Evolutionary conservation across 2,329 filamentous ascomycete genomes (phyloP).

Genomic region (Hypoxylon sp.): DNA sequence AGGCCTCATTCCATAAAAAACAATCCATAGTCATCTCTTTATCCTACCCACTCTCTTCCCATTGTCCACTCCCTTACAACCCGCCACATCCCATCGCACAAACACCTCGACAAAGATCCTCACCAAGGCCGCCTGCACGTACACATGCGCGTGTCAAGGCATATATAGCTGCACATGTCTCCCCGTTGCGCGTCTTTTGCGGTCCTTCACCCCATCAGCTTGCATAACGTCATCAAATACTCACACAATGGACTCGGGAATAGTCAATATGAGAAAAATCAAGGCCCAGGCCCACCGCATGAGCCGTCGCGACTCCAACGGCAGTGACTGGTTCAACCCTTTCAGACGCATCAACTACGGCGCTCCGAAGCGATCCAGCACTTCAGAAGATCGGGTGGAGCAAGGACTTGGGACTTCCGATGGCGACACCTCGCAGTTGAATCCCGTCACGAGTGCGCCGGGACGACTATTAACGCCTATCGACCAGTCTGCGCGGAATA

Average conservation of each 20-base stretch:
- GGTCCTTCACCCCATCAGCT: neutral
- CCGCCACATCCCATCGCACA: slow-evolving; percentile 17
- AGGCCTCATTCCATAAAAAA: slow-evolving; percentile 14
- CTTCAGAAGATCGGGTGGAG: slow-evolving; percentile 29
- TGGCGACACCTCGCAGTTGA: slow-evolving; percentile 3
- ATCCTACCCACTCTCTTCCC: neutral
- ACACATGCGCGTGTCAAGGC: too few species aligned
- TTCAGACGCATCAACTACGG: slow-evolving; percentile 30
- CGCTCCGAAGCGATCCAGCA: slow-evolving; percentile 29
- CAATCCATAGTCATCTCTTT: neutral
- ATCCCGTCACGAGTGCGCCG: slow-evolving; percentile 24
- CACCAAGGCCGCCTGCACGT: too few species aligned
- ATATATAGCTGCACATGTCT: too few species aligned
- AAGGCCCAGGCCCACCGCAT: slow-evolving; percentile 31
- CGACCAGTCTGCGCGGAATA: slow-evolving; percentile 25
- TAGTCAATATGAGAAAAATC: slow-evolving; percentile 31
- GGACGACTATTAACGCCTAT: slow-evolving; percentile 27
- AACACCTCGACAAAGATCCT: slow-evolving; percentile 13
- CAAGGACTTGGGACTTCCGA: slow-evolving; percentile 11
- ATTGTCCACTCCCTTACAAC: slow-evolving; percentile 17
- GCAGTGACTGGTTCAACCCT: slow-evolving; percentile 30
- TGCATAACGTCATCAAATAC: slow-evolving; percentile 1
- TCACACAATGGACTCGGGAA: slow-evolving; percentile 28
- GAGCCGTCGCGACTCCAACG: slow-evolving; percentile 32
- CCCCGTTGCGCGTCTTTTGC: neutral